A percentile compares a stretch with the other conserved stretches of the same genome.
These are phyloP conservation scores for Beauveria pseudobassiana DNA, from an alignment of 2,329 filamentous ascomycete species.

Conservation along the genomic window DNA sequence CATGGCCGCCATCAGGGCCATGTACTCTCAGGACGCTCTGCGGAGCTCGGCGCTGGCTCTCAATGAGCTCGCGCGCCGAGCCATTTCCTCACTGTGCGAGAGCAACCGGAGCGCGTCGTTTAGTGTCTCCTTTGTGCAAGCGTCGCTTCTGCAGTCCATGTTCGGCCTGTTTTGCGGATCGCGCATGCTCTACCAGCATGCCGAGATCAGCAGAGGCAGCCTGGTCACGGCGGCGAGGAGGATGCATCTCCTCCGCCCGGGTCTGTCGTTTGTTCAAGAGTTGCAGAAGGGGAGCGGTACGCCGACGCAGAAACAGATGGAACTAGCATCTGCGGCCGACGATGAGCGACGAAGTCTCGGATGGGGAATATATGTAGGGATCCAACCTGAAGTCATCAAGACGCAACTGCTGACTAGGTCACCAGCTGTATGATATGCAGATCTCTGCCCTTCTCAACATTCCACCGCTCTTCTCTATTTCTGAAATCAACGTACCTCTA, in stretches of 20 bases:
- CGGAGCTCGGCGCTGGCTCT: neutral
- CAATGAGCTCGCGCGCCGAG: conserved; percentile 4
- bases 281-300: neutral
- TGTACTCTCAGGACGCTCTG: conserved; percentile 1
- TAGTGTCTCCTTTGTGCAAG: neutral
- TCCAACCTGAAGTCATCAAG: neutral
- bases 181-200: conserved; percentile 9
- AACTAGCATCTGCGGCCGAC: neutral
- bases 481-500: conserved; percentile 4
- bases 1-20: conserved; percentile 8
- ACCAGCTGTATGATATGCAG: conserved; percentile 9
- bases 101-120: neutral
- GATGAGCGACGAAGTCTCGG: conserved; percentile 4
- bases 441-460: conserved; percentile 8
- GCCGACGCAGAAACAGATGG: neutral
- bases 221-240: conserved; percentile 6
- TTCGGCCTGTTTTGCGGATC: conserved; percentile 10
- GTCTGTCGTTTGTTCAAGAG: conserved; percentile 7
- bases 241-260: conserved; percentile 9
- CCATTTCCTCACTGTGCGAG: neutral
- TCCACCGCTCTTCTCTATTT: conserved; percentile 1
- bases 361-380: conserved; percentile 6
- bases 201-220: conserved; percentile 4
- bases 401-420: neutral
- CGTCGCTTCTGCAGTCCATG: conserved; percentile 2